Base-by-base conservation (phyloP, 305 asterid genomes). In the Plantago lanceolata region DNA sequence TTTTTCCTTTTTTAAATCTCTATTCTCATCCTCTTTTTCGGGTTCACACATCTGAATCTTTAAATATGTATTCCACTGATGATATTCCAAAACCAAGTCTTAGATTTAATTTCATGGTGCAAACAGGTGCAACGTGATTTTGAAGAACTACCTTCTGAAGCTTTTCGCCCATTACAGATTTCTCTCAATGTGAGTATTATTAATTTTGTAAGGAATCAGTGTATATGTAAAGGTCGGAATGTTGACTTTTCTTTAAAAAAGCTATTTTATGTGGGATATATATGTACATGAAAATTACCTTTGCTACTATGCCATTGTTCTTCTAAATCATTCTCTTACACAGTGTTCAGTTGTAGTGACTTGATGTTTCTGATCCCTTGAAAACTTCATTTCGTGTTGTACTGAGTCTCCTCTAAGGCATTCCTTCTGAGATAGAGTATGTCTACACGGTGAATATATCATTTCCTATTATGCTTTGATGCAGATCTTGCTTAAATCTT, bases 121-220 rank as follows among this genome's bases (percentile, higher is more conserved):
- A 70, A 75, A 68, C 74, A 94, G 99, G 99, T 94, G 49, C 99
- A 94, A 72, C 89, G 97, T 62, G 99, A 94, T 80, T 87, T 90
- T 81, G 99, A 94, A 79, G 99, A 94, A 80, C 82, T 93, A 37
- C 99, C 99, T 71, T 81, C 95, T 16, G 97, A 90, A 80, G 96
- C 97, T 72, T 86, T 94, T 75, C 85, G 89, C 71, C 84, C 95
- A 6, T 77, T 94, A 19, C 88, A 95, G 29, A 85, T 86, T 77
- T 94, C 99, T 68, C 73, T 94, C 72, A 90, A 81, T 81, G 99
- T 94, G 81, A 81, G 95, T 72, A 62, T 54, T 72, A 62, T 54
- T 69, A 49, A 49, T 59, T 71, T 56, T 44, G 43, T 15, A 17
- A 17, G 56, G 29, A 61, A 21, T 48, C 8, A 19, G 28, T 44